Evolutionary conservation across 371 early-diverging fungal species (phyloP).

Genomic region (Conidiobolus incongruus): DNA sequence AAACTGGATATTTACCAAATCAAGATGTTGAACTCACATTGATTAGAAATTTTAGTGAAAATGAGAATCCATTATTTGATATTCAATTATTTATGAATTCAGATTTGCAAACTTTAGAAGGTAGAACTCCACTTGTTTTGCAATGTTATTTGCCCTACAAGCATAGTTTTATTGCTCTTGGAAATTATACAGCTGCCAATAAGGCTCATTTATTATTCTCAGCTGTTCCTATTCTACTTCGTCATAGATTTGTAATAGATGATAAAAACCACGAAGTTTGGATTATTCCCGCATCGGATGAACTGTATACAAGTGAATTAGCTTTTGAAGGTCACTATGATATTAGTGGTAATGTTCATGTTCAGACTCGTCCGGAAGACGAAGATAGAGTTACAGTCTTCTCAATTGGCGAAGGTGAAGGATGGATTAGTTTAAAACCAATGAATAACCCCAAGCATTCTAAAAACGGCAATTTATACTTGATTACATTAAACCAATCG

Average conservation of each 20-base stretch:
- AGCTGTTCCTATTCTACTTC: slow-evolving; percentile 35
- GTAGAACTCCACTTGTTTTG: slow-evolving; percentile 10
- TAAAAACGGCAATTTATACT: slow-evolving; percentile 3
- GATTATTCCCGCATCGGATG: background rate
- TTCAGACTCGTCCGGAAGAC: slow-evolving; percentile 9
- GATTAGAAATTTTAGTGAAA: slow-evolving; percentile 38
- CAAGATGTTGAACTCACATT: slow-evolving; percentile 28
- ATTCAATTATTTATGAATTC: slow-evolving; percentile 10
- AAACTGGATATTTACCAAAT: slow-evolving; percentile 6
- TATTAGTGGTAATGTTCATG: slow-evolving; percentile 15
- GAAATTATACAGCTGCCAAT: slow-evolving; percentile 27
- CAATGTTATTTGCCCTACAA: slow-evolving; percentile 30
- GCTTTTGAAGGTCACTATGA: slow-evolving; percentile 28
- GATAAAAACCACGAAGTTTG: too few species aligned
- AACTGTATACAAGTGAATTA: slow-evolving; percentile 10
- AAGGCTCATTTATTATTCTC: slow-evolving; percentile 29
- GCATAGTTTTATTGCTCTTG: slow-evolving; percentile 34
- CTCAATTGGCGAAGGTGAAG: slow-evolving; percentile 17
- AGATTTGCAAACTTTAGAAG: slow-evolving; percentile 3
- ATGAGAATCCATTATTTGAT: slow-evolving; percentile 19
- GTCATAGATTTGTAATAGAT: slow-evolving; percentile 8
- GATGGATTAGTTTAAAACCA: slow-evolving; percentile 21
- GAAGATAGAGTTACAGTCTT: slow-evolving; percentile 17
- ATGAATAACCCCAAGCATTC: background rate
- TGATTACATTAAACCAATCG: slow-evolving; percentile 8